Evolutionary conservation across 371 early-diverging fungal species (phyloP).

Genomic region (Lichtheimia hyalospora): DNA sequence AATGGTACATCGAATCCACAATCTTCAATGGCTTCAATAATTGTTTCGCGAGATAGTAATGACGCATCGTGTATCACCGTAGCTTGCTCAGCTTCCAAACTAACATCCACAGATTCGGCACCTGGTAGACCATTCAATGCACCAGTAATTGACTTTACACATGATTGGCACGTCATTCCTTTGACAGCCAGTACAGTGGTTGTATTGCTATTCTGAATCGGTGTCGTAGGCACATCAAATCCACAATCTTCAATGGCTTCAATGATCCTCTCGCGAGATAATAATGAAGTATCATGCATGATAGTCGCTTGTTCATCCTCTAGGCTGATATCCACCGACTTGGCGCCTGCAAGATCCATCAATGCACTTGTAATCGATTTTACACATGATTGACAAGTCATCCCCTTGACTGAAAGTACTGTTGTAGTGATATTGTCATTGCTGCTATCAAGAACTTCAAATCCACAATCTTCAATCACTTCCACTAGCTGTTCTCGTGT

Average conservation of each 20-base stretch:
- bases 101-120: slow-evolving; percentile 40
- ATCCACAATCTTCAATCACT: slow-evolving; percentile 54
- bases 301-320: slow-evolving; percentile 36
- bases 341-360: slow-evolving; percentile 37
- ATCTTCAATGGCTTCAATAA: slow-evolving; percentile 56
- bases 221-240: slow-evolving; percentile 19
- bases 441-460: slow-evolving; percentile 16
- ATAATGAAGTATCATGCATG: slow-evolving; percentile 20
- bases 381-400: slow-evolving; percentile 88
- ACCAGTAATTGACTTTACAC: slow-evolving; percentile 68
- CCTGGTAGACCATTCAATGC: slow-evolving; percentile 49
- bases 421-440: neutral
- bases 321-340: slow-evolving; percentile 41
- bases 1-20: slow-evolving; percentile 30
- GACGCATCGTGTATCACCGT: slow-evolving; percentile 36
- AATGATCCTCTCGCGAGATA: slow-evolving; percentile 22
- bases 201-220: neutral
- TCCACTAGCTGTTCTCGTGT: slow-evolving; percentile 24
- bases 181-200: slow-evolving; percentile 49
- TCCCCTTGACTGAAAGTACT: slow-evolving; percentile 46
- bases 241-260: slow-evolving; percentile 57
- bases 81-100: slow-evolving; percentile 41
- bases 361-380: slow-evolving; percentile 61
- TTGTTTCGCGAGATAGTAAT: slow-evolving; percentile 4
- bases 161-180: slow-evolving; percentile 89